Conservation (phyloP, 768 basidiomycete genomes). For the Agrocybe pediades region DNA sequence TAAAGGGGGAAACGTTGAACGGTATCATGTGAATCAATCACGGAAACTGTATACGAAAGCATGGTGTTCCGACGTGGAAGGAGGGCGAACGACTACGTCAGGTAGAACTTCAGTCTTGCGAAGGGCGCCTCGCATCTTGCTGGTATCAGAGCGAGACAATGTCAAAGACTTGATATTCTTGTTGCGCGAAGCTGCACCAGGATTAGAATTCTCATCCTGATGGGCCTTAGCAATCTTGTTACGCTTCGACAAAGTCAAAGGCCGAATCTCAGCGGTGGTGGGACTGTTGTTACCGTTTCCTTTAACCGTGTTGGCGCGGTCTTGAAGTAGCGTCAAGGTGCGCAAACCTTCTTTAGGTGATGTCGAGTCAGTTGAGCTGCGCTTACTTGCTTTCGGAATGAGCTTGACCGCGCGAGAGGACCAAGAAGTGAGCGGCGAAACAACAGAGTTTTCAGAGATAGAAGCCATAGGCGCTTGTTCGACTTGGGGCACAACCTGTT, state of each 20-base stretch:
- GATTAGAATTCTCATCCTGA: slow-evolving; percentile 44
- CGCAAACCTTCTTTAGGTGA: slow-evolving; percentile 54
- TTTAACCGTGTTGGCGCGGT: slow-evolving; percentile 49
- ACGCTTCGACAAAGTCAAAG: slow-evolving; percentile 61
- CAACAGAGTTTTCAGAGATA: slow-evolving; percentile 31
- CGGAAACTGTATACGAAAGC: slow-evolving; percentile 47
- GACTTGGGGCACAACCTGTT: slow-evolving; percentile 20
- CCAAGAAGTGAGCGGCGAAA: slow-evolving; percentile 45
- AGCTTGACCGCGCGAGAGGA: slow-evolving; percentile 53
- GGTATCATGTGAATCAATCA: slow-evolving; percentile 31
- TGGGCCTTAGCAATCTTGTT: slow-evolving; percentile 36
- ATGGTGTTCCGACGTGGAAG: slow-evolving; percentile 49
- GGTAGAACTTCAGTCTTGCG: slow-evolving; percentile 59
- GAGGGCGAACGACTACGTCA: slow-evolving; percentile 62
- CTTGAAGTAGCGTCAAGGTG: slow-evolving; percentile 62
- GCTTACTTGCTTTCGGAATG: slow-evolving; percentile 52
- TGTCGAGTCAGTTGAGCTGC: slow-evolving; percentile 41
- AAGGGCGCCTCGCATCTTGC: slow-evolving; percentile 58
- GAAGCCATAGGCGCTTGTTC: slow-evolving; percentile 16
- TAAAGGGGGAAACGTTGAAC: slow-evolving; percentile 1
- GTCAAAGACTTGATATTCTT: slow-evolving; percentile 60
- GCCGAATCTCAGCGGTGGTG: slow-evolving; percentile 43
- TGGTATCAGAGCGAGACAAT: slow-evolving; percentile 64
- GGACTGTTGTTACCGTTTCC: slow-evolving; percentile 32
- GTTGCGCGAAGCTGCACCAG: slow-evolving; percentile 27